These are phyloP conservation scores for Monosporozyma yasuniensis DNA, from an alignment of 805 yeast species.

Conservation along the genomic window DNA sequence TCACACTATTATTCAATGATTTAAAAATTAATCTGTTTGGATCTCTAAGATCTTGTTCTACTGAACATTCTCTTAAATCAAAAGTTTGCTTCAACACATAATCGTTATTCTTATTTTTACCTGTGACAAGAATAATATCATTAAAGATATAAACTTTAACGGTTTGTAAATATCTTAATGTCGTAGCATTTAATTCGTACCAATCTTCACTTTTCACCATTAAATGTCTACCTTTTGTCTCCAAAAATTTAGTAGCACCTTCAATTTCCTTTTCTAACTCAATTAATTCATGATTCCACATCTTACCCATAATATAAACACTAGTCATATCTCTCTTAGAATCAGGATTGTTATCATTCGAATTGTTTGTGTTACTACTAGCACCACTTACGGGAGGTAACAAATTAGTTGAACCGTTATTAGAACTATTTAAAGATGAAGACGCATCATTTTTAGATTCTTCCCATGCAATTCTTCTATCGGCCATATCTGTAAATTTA, in stretches of 20 bases:
- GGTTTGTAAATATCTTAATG: constrained; percentile 70
- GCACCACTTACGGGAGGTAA: constrained; percentile 15
- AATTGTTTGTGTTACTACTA: constrained; percentile 4
- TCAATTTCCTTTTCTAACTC: constrained; percentile 74
- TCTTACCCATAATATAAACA: constrained; percentile 60
- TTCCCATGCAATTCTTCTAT: constrained; percentile 43
- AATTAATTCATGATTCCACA: constrained; percentile 71
- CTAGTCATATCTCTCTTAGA: constrained; percentile 51
- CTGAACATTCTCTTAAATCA: constrained; percentile 55
- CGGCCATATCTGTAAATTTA: constrained; percentile 54
- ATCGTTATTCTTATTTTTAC: constrained; percentile 41
- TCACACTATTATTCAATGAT: constrained; percentile 4
- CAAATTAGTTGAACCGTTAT: not conserved
- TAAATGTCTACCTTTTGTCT: constrained; percentile 55
- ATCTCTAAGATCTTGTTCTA: constrained; percentile 28
- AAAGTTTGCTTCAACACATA: constrained; percentile 71
- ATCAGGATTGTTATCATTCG: not conserved
- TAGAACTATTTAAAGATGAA: not conserved
- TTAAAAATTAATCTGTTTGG: constrained; percentile 15
- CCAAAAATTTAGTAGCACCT: constrained; percentile 43
- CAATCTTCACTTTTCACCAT: constrained; percentile 73
- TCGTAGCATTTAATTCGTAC: constrained; percentile 79
- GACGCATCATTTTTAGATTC: constrained; percentile 14
- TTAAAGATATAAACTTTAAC: constrained; percentile 70
- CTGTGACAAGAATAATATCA: constrained; percentile 68